These are phyloP conservation scores for Tolypocladium tundrense DNA, from an alignment of 2,329 filamentous ascomycete species.

Conservation along the genomic window DNA sequence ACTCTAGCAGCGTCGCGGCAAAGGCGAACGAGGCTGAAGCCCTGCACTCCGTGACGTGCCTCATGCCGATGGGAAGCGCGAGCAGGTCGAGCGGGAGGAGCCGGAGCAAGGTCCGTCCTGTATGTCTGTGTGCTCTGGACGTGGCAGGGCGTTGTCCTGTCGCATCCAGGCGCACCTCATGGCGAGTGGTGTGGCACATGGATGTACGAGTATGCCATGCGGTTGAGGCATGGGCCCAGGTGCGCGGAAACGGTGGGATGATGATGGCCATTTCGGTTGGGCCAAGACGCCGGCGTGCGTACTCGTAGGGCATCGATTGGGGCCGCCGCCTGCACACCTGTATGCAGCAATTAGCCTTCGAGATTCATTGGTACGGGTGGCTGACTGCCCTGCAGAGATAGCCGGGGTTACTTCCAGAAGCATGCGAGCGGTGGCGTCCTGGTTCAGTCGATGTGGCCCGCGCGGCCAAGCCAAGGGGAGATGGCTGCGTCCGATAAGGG, in stretches of 20 bases:
- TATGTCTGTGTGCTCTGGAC: background rate
- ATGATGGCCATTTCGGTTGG: background rate
- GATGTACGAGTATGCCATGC: background rate
- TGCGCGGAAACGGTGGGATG: background rate
- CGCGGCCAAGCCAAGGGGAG: background rate
- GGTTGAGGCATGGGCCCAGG: background rate
- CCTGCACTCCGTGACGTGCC: background rate
- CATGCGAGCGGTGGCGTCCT: background rate
- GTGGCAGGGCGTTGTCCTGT: background rate
- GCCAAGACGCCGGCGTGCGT: background rate
- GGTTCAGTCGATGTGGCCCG: background rate
- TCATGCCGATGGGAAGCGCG: background rate
- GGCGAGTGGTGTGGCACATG: background rate
- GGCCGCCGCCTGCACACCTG: background rate
- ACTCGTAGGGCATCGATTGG: too few species aligned
- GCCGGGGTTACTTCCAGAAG: background rate
- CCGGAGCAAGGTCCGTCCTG: background rate
- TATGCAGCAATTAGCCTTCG: background rate
- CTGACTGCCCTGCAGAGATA: background rate
- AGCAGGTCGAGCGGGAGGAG: background rate
- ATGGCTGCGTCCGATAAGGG: conserved; percentile 1
- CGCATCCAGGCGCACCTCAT: background rate
- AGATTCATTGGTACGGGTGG: background rate
- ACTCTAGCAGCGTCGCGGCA: background rate
- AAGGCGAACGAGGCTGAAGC: background rate